Evolutionary conservation across 2,329 filamentous ascomycete species (phyloP), one percentile per base, ranked within the genome.

Genomic region (Metarhizium guizhouense): DNA sequence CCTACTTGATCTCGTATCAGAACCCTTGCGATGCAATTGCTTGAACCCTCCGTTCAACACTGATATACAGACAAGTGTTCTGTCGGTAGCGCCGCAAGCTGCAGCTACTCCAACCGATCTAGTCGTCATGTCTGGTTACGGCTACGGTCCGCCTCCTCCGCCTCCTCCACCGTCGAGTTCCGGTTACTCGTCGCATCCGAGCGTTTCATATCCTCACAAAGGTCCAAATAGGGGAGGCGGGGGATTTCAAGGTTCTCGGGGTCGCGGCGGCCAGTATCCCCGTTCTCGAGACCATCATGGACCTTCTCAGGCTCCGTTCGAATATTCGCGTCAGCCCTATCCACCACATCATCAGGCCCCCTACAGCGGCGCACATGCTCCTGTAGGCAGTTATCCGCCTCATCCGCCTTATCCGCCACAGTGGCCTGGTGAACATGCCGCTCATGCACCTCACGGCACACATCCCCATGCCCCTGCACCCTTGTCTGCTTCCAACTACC

Each of bases 401-500:
- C 68, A 68, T 48, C 69, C 65, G 32, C 62, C 71, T 40, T 68
- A 68, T 48, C 69, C 69, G 50, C 70, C 73, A 52, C 75, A 76
- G 61, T 76, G 73, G 72, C 62, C 67, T 25, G 67, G 69, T 36
- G 72, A 76, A 16, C 72, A 71, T 52, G 66, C 64, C 47, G 60
- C 60, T 34, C 66, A 71, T 55, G 56, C 65, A 7, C 67, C 70
- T 36, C 72, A 72, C 53, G 71, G 73, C 59, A 66, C 69, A n/a
- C 71, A 76, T 29, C 66, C 74, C 38, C 79, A 80, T 62, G 68
- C 72, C 47, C 73, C 74, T 45, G 65, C 73, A 54, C 76, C 78
- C 32, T 68, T 83, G 38, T 74, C 79, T 52, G 69, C 77, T 36
- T 72, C 76, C 58, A 80, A 79, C 62, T 83, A 83, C 62, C 81